phyloP scores from a whole-genome alignment of 345 rosid genomes.

The Linum trigynum region DNA sequence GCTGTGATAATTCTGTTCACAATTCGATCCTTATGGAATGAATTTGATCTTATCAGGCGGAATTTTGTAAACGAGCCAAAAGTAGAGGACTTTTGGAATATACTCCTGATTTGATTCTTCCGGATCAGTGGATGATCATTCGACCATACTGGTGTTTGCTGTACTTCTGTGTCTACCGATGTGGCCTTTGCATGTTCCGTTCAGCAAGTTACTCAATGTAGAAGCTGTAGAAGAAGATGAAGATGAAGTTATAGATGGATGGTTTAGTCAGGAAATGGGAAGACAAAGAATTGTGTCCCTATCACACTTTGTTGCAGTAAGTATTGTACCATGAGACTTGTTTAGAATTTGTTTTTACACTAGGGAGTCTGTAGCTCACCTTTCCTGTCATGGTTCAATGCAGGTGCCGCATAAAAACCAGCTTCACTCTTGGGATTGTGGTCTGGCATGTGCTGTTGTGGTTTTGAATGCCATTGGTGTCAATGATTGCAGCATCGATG shows the following conservation, averaged over 20 bases:
- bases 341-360: too few species aligned
- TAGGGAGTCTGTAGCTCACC: not conserved
- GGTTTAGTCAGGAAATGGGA: constrained; percentile 15
- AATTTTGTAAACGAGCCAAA: not conserved
- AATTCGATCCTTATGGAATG: too few species aligned
- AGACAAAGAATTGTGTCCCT: constrained; percentile 26
- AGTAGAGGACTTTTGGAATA: too few species aligned
- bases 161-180: constrained; percentile 5
- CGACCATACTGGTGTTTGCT: not conserved
- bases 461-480: constrained; percentile 66
- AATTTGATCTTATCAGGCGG: not conserved
- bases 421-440: constrained; percentile 87
- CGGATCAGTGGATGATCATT: not conserved
- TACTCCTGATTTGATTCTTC: not conserved
- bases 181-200: constrained; percentile 19
- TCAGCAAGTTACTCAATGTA: constrained; percentile 21
- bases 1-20: too few species aligned
- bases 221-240: constrained; percentile 12
- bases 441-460: constrained; percentile 89
- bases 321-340: not conserved
- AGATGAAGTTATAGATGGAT: constrained; percentile 6
- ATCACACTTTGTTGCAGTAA: constrained; percentile 43
- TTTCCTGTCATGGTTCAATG: not conserved
- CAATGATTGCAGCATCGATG: constrained; percentile 39
- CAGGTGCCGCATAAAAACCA: constrained; percentile 84